Conservation (phyloP, 768 basidiomycete species). For the Mycena polygramma region DNA sequence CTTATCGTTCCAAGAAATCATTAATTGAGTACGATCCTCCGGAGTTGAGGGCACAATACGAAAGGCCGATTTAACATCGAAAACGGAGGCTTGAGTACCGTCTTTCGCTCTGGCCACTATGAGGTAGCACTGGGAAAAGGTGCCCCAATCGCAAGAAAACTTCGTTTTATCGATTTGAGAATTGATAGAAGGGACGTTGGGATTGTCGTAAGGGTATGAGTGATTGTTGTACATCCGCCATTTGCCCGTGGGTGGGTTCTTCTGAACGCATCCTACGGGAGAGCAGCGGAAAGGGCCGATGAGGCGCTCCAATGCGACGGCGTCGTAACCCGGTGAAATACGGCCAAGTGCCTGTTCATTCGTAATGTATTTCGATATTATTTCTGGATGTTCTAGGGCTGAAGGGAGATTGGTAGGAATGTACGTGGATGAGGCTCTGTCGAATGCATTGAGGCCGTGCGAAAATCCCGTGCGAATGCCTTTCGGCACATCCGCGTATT, state of each 20-base stretch:
- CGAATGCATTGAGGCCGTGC: constrained; percentile 12
- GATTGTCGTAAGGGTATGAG: constrained; percentile 23
- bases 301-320: constrained; percentile 4
- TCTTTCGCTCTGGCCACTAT: constrained; percentile 2
- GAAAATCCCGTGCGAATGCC: constrained; percentile 38
- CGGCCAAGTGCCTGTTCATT: constrained; percentile 8
- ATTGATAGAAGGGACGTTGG: constrained; percentile 20
- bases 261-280: constrained; percentile 22
- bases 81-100: constrained; percentile 19
- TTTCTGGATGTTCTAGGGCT: neutral
- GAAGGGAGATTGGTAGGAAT: neutral
- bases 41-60: constrained; percentile 20
- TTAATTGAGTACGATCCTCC: constrained; percentile 19
- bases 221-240: constrained; percentile 33
- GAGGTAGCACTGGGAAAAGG: constrained; percentile 27
- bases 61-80: constrained; percentile 33
- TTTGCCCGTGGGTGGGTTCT: constrained; percentile 7
- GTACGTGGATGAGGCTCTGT: neutral
- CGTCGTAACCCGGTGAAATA: constrained; percentile 1
- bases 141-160: constrained; percentile 39
- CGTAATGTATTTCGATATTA: neutral
- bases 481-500: constrained; percentile 36
- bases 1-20: neutral
- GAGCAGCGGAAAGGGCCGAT: constrained; percentile 33
- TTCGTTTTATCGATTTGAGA: constrained; percentile 27